A percentile compares a stretch with the other conserved stretches of the same genome.
Evolutionary conservation across 1,284 basidiomycete genomes (phyloP).

Genomic region (Laetiporus sulphureus): DNA sequence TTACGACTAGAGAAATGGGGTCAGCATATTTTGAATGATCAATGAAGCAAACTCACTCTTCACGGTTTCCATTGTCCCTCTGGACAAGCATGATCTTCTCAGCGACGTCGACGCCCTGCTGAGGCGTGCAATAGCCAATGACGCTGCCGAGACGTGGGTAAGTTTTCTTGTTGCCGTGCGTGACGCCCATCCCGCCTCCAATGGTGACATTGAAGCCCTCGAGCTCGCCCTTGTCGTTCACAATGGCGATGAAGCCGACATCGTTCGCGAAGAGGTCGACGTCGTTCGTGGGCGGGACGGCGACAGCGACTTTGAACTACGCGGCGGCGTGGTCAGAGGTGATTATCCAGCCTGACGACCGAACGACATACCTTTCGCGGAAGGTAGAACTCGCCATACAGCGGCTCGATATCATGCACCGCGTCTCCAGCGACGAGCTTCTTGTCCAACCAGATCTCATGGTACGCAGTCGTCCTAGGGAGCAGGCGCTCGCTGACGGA

Average conservation of each 20-base stretch:
- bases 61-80: constrained; percentile 93
- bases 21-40: constrained; percentile 1
- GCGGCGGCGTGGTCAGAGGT: constrained; percentile 2
- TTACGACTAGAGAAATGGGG: constrained; percentile 20
- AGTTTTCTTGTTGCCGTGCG: constrained; percentile 98
- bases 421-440: constrained; percentile 90
- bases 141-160: constrained; percentile 89
- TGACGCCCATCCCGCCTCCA: constrained; percentile 99
- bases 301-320: constrained; percentile 96
- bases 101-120: constrained; percentile 83
- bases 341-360: background rate
- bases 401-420: constrained; percentile 89
- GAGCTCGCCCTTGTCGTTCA: constrained; percentile 65
- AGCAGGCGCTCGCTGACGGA: constrained; percentile 83
- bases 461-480: constrained; percentile 91
- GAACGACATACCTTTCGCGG: constrained; percentile 73
- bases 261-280: constrained; percentile 97
- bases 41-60: constrained; percentile 52
- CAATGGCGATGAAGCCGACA: constrained; percentile 91
- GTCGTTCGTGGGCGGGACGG: constrained; percentile 95
- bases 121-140: constrained; percentile 89
- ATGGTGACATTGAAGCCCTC: constrained; percentile 87
- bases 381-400: constrained; percentile 96
- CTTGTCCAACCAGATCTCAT: constrained; percentile 99
- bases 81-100: constrained; percentile 94